Base-by-base conservation (phyloP, 1,139 yeast species). In the Hanseniaspora sp. region DNA sequence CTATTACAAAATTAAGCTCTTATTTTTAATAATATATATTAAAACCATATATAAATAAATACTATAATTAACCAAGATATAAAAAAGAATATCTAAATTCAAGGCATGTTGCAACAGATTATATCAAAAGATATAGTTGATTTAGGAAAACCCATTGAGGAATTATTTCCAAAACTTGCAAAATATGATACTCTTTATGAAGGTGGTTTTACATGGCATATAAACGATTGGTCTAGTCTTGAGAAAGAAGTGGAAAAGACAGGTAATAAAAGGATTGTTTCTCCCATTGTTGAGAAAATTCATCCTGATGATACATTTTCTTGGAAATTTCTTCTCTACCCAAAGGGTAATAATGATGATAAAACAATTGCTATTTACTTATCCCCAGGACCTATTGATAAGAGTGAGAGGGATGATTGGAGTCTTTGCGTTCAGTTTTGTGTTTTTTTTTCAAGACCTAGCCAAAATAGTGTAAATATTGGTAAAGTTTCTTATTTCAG, bases 381-480 rank as follows among this genome's bases (percentile, higher is more conserved):
- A 62, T 88, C 82, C 60, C 73, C 71, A 11, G 64, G 64, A 57
- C 71, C 69, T 28, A 58, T 61, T 28, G 64, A 60, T 35, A 55
- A 53, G 18, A 51, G 57, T 13, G 61, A 63, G 33, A 64, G 62
- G 1, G 63, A 62, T 13, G 72, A 75, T 55, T 88, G 96, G 96
- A 80, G 82, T 57, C 83, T 81, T 18, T 90, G 97, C 69, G 95
- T 95, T 1, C 95, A 88, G 64, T 92, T 92, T 69, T 87, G 87
- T 2, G 75, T 92, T 49, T 86, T 83, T 57, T 73, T 87, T 59
- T 90, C 96, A 80, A 86, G 86, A 64, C 95, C 96, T 1, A 64
- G 60, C 1, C 71, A 73, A 11, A 79, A 82, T 61, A 83, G 92
- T 0, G 72, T 79, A 28, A 80, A 78, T 63, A 74, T 80, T 40